A percentile compares a stretch with the other conserved stretches of the same genome.
Conservation (phyloP, 23 red algal genomes). For the Chondrus crispus region DNA sequence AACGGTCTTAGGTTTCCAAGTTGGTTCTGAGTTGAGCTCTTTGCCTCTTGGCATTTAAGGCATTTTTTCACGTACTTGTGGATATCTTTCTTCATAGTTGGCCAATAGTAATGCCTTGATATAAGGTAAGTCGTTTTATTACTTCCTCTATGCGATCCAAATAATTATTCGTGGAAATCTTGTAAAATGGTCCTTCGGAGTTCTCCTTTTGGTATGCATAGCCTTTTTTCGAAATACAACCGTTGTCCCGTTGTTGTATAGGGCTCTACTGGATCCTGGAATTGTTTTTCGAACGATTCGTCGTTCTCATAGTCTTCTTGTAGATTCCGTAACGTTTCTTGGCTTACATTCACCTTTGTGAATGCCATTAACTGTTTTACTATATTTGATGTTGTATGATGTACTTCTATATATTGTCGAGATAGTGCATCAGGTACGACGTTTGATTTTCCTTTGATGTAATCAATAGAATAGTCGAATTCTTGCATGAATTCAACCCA, state of each 20-base stretch:
- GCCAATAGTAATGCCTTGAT: slow-evolving; percentile 17
- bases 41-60: neutral
- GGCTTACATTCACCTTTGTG: neutral
- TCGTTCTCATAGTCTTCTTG: neutral
- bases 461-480: slow-evolving; percentile 20
- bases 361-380: slow-evolving; percentile 2
- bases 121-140: neutral
- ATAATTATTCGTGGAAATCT: neutral
- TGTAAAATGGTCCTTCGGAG: neutral
- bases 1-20: neutral
- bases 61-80: neutral
- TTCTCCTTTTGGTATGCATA: slow-evolving; percentile 14
- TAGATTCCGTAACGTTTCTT: neutral
- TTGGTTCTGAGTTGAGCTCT: neutral
- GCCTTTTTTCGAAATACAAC: neutral
- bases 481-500: neutral
- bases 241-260: neutral
- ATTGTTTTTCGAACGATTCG: neutral
- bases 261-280: neutral
- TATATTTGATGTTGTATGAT: neutral
- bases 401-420: neutral
- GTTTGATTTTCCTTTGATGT: slow-evolving; percentile 35
- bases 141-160: neutral
- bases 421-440: slow-evolving; percentile 26
- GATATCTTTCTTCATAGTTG: slow-evolving; percentile 13